Conservation (phyloP, 1,284 basidiomycete genomes). For the Apiotrichum siamense region DNA sequence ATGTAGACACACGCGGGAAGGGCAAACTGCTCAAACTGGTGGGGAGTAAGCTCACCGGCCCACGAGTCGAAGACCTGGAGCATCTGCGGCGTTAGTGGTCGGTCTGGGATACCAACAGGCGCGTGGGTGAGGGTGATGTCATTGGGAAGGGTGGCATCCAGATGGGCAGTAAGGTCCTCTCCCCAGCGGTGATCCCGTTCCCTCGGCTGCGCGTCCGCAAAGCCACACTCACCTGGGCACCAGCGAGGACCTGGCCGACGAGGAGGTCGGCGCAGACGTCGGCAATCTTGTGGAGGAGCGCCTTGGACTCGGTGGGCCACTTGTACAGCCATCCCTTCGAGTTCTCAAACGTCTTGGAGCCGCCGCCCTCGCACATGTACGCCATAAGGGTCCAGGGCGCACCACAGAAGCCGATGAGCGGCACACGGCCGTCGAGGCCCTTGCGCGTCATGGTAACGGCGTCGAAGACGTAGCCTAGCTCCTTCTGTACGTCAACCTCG, state of each 20-base stretch:
- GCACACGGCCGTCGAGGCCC: constrained; percentile 74
- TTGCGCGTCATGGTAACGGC: constrained; percentile 77
- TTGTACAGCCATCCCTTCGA: constrained; percentile 88
- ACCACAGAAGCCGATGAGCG: constrained; percentile 90
- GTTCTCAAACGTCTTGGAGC: constrained; percentile 78
- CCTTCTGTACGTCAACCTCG: constrained; percentile 67
- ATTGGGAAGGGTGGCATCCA: constrained; percentile 76
- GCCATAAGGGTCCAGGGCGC: constrained; percentile 95
- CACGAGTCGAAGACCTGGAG: constrained; percentile 95
- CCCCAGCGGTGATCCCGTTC: neutral
- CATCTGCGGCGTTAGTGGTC: constrained; percentile 54
- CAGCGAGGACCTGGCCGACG: constrained; percentile 83
- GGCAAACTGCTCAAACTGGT: constrained; percentile 67
- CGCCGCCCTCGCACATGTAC: constrained; percentile 95
- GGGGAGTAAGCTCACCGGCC: constrained; percentile 80
- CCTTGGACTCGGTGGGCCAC: constrained; percentile 72
- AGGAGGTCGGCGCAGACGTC: constrained; percentile 79
- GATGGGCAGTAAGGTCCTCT: too few species aligned
- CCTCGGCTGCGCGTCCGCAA: too few species aligned
- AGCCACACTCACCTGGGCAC: constrained; percentile 78
- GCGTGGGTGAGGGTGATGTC: constrained; percentile 85
- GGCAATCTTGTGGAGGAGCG: constrained; percentile 68
- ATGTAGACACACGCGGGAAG: constrained; percentile 47
- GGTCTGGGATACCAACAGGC: constrained; percentile 83
- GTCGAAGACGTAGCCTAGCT: constrained; percentile 83